These are phyloP conservation scores for Wolfiporia cocos DNA, from an alignment of 1,284 basidiomycete genomes.

Conservation along the genomic window DNA sequence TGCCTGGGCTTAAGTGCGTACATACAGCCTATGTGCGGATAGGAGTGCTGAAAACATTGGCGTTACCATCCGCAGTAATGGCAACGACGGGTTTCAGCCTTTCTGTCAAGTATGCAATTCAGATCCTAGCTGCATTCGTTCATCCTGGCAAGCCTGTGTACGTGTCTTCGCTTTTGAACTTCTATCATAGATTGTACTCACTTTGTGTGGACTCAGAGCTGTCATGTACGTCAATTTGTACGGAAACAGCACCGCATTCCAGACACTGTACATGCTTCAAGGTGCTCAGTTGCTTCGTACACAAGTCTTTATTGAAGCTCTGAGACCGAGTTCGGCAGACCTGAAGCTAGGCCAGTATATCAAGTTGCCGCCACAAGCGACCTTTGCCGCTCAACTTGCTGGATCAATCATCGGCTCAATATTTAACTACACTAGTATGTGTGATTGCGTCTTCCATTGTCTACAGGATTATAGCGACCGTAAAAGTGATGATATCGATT, in stretches of 20 bases:
- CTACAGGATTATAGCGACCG: neutral
- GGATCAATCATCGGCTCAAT: constrained; percentile 37
- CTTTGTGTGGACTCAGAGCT: constrained; percentile 21
- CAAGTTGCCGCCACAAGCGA: constrained; percentile 43
- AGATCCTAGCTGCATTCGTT: constrained; percentile 57
- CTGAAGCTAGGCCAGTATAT: constrained; percentile 56
- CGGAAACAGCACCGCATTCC: constrained; percentile 54
- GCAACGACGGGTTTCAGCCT: constrained; percentile 49
- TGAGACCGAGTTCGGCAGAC: constrained; percentile 26
- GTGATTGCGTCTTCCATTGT: neutral
- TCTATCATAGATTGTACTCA: neutral
- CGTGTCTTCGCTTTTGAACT: constrained; percentile 7
- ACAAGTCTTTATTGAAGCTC: constrained; percentile 3
- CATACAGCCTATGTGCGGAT: too few relatives aligned
- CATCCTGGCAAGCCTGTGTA: constrained; percentile 53
- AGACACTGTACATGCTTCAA: constrained; percentile 52
- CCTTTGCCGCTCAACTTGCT: constrained; percentile 42
- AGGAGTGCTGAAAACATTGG: too few relatives aligned
- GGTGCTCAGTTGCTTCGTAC: constrained; percentile 20
- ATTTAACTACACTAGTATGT: constrained; percentile 47
- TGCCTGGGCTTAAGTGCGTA: constrained; percentile 44
- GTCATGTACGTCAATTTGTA: constrained; percentile 51
- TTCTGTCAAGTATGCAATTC: constrained; percentile 46
- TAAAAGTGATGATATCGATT: constrained; percentile 44
- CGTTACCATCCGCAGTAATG: constrained; percentile 32